Evolutionary conservation across 176 grass and related monocot genomes (phyloP).

Genomic region (Carex littledalei): DNA sequence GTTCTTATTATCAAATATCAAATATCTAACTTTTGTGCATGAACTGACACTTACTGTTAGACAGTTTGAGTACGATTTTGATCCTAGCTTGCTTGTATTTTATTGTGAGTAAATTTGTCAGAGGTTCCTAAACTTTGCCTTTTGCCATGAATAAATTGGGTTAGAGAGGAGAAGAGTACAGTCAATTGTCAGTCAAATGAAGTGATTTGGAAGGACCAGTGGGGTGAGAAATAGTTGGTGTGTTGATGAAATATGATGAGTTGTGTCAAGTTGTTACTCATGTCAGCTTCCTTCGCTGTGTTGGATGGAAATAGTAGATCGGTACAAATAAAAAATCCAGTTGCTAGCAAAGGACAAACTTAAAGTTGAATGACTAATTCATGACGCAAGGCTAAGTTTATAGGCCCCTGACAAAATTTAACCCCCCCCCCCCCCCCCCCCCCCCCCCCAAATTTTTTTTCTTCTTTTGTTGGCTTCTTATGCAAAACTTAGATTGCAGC

Average conservation of each 20-base stretch:
- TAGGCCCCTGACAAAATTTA: no score
- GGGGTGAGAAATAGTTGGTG: not conserved
- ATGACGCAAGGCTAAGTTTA: no score
- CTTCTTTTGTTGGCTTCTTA: no score
- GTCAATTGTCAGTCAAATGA: not conserved
- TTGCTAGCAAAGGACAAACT: not conserved
- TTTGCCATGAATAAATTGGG: not conserved
- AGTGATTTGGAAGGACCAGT: not conserved
- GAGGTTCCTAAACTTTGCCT: not conserved
- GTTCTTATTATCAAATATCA: not conserved
- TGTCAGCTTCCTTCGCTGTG: not conserved
- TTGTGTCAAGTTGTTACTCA: not conserved
- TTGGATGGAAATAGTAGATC: not conserved
- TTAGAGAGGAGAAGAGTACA: not conserved
- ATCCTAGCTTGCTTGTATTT: not conserved
- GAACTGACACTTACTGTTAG: not conserved
- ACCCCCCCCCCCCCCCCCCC: no score
- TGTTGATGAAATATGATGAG: not conserved
- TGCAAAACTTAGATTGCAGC: not conserved
- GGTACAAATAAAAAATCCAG: not conserved
- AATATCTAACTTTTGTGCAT: not conserved
- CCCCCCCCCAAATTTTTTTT: no score
- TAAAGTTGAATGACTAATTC: not conserved
- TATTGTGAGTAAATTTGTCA: not conserved
- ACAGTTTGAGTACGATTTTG: not conserved